Evolutionary conservation across 148 eudicot genomes (phyloP), one percentile per base, ranked within the genome.

Genomic region (Rhododendron mucronatum): DNA sequence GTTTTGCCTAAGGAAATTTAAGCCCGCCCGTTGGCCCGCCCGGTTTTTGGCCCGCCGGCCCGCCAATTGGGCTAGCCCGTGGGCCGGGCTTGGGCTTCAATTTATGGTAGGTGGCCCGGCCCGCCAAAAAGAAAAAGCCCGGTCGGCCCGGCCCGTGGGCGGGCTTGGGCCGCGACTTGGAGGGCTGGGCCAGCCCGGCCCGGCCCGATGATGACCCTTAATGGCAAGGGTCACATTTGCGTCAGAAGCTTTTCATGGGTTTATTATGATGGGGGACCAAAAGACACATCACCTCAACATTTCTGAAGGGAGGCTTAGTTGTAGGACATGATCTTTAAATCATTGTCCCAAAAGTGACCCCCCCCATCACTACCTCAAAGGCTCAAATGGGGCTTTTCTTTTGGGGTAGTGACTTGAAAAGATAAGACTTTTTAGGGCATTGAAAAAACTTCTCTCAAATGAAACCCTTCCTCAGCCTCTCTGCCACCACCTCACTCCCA

Each of bases 281-380:
- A 50, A 48, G 65, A 33, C 81, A 78, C 47, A 78, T 50, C 45
- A 37, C 44, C 79, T 37, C 45, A 20, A 28, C 65, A 83, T 18
- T 26, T 15, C 78, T 84, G 48, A 69, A 23, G 44, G 59, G 33
- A 23, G 81, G 88, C 51, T 53, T 53, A 47, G 84, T 71, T 74
- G 84, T 73, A 51, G 80, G 73, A 50, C 84, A 81, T 82, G 33
- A 73, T 82, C 77, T 69, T 55, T 53, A 67, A 73, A 87, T 83
- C 53, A 83, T 83, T 87, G 74, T 87, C 76, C 76, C 33, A 57
- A 85, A 76, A 69, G n/a, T 26, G 37, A 28, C 21, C 37, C 65
- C 37, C 65, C 57, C 80, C 74, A 57, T 77, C 55, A 77, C 53
- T 37, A 7, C 53, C 76, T 71, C 76, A 71, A 71, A 71, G 15